phyloP scores from a whole-genome alignment of 208 protist species.

The Plasmodiophora brassicae region DNA sequence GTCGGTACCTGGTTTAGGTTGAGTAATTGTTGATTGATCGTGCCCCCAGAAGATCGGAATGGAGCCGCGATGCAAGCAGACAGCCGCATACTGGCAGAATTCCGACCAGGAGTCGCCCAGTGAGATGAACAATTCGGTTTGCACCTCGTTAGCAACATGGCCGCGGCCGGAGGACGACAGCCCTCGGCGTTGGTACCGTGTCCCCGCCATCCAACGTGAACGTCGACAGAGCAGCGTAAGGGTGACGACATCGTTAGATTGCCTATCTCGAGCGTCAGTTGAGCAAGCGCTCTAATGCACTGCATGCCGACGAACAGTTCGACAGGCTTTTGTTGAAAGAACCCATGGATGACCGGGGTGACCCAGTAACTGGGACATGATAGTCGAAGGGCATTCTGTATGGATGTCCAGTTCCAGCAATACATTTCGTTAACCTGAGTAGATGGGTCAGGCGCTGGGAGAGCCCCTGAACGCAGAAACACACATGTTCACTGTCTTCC shows the following conservation, averaged over 20 bases:
- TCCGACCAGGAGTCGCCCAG: background rate
- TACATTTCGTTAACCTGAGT: background rate
- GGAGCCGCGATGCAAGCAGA: background rate
- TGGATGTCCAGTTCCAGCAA: background rate
- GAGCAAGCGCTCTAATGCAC: too few species aligned
- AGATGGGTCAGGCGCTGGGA: too few species aligned
- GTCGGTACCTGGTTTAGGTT: slow-evolving; percentile 19
- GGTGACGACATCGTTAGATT: too few species aligned
- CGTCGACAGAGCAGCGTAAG: background rate
- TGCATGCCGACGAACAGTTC: background rate
- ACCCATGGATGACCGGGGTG: background rate
- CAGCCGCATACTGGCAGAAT: background rate
- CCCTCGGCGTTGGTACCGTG: background rate
- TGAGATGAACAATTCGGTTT: background rate
- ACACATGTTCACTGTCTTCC: background rate
- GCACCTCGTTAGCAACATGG: slow-evolving; percentile 1
- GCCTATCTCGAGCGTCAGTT: too few species aligned
- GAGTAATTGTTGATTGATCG: background rate
- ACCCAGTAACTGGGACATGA: background rate
- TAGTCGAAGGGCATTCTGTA: background rate
- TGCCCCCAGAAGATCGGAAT: slow-evolving; percentile 14
- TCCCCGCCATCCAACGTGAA: background rate
- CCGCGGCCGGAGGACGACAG: background rate
- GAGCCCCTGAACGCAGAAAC: too few species aligned
- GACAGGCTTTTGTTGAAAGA: background rate